These are phyloP conservation scores for Umbelopsis isabellina DNA, from an alignment of 192 early-diverging fungal genomes.

Conservation along the genomic window DNA sequence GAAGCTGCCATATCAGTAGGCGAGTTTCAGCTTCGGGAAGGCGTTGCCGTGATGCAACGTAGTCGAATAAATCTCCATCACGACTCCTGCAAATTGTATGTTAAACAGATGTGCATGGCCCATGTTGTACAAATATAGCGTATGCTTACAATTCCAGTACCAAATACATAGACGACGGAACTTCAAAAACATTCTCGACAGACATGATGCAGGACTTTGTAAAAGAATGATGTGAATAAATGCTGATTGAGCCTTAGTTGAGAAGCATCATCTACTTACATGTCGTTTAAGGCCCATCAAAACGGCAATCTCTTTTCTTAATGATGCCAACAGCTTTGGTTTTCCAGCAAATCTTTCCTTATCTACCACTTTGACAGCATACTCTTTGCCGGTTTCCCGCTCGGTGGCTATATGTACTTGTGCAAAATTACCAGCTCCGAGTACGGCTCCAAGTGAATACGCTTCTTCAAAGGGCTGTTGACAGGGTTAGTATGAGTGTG, in stretches of 20 bases:
- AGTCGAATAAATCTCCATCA: slow-evolving; percentile 94
- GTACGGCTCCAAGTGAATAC: slow-evolving; percentile 33
- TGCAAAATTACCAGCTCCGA: slow-evolving; percentile 64
- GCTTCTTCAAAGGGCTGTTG: slow-evolving; percentile 41
- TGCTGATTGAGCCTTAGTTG: slow-evolving; percentile 26
- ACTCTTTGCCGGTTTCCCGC: slow-evolving; percentile 55
- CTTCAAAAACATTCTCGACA: slow-evolving; percentile 34
- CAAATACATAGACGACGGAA: slow-evolving; percentile 19
- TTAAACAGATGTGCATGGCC: neutral
- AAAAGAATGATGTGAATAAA: neutral
- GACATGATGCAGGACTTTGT: slow-evolving; percentile 26
- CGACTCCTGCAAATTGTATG: slow-evolving; percentile 54
- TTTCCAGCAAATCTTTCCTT: slow-evolving; percentile 69
- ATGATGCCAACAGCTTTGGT: slow-evolving; percentile 65
- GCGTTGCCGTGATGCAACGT: slow-evolving; percentile 75
- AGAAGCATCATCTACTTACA: slow-evolving; percentile 47
- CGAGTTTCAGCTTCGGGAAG: slow-evolving; percentile 81
- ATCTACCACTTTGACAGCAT: slow-evolving; percentile 75
- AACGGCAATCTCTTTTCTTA: slow-evolving; percentile 68
- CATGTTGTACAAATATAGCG: neutral
- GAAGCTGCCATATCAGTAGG: slow-evolving; percentile 75
- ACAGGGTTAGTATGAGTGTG: neutral
- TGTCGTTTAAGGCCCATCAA: slow-evolving; percentile 64
- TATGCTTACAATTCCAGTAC: slow-evolving; percentile 31
- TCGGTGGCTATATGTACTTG: slow-evolving; percentile 61